Evolutionary conservation across 2,329 filamentous ascomycete species (phyloP).

Genomic region (Aspergillus vadensis): DNA sequence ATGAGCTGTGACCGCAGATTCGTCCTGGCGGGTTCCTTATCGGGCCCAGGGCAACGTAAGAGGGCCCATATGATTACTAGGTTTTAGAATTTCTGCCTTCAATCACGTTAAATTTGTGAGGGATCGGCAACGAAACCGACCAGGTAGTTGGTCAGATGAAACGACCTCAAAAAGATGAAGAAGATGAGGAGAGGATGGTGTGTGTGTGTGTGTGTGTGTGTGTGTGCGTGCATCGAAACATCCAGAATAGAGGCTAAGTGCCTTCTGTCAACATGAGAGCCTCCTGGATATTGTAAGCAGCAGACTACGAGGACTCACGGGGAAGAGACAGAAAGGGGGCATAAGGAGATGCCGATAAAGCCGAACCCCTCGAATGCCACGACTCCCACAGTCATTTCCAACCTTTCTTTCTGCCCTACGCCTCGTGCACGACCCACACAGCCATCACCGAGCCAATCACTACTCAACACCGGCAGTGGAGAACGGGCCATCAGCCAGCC

Average conservation of each 20-base stretch:
- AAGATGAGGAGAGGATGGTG: background rate
- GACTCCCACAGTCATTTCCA: background rate
- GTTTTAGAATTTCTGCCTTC: background rate
- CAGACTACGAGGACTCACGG: background rate
- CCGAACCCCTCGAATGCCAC: background rate
- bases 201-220: no score
- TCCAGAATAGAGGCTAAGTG: background rate
- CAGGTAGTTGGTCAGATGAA: background rate
- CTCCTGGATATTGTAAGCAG: background rate
- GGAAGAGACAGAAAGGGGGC: background rate
- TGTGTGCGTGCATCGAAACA: background rate
- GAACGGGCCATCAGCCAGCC: slow-evolving; percentile 19
- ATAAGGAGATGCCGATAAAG: background rate
- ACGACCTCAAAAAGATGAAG: no score
- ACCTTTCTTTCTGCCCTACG: slow-evolving; percentile 11
- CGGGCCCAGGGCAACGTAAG: background rate
- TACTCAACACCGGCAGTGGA: background rate
- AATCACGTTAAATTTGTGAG: background rate
- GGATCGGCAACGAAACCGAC: background rate
- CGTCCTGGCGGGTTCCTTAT: background rate
- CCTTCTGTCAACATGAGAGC: background rate
- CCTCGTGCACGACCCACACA: slow-evolving; percentile 14
- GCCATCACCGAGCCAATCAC: background rate
- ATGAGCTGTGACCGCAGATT: background rate
- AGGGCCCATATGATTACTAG: background rate